These are phyloP conservation scores for Fusarium coicis DNA, from an alignment of 2,329 filamentous ascomycete genomes.

Conservation along the genomic window DNA sequence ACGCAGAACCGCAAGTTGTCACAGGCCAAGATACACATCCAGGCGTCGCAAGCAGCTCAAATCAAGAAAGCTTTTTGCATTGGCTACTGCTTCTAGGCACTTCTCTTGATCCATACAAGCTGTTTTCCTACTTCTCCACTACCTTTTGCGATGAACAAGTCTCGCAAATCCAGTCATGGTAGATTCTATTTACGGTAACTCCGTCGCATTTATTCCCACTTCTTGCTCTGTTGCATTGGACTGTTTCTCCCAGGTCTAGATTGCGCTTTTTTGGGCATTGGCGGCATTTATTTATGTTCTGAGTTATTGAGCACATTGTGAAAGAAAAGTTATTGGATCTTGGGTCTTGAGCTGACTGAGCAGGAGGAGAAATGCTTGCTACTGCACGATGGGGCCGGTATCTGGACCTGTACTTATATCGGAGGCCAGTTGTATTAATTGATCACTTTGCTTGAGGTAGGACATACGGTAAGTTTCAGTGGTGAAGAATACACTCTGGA, in stretches of 20 bases:
- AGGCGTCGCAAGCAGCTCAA: too few relatives aligned
- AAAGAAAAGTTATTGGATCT: accelerated
- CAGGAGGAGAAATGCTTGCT: too few relatives aligned
- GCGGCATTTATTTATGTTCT: neutral
- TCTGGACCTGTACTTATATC: accelerated
- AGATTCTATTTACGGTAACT: neutral
- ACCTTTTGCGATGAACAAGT: neutral
- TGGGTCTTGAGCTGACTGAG: too few relatives aligned
- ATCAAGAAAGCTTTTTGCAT: too few relatives aligned
- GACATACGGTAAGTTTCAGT: accelerated
- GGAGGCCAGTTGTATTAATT: too few relatives aligned
- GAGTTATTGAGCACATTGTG: neutral
- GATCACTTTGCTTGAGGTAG: neutral
- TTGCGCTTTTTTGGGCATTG: neutral
- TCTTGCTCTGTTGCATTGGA: neutral
- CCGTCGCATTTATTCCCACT: neutral
- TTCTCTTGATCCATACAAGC: accelerated
- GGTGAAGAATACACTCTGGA: neutral
- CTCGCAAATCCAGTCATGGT: neutral
- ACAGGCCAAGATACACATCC: too few relatives aligned
- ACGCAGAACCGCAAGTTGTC: neutral
- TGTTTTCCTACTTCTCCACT: accelerated
- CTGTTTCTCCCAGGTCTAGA: neutral
- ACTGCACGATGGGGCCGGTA: too few relatives aligned
- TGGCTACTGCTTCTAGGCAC: neutral